A percentile compares a stretch with the other conserved stretches of the same genome.
Conservation (phyloP, 331 rosid genomes). For the Quercus phellos region DNA sequence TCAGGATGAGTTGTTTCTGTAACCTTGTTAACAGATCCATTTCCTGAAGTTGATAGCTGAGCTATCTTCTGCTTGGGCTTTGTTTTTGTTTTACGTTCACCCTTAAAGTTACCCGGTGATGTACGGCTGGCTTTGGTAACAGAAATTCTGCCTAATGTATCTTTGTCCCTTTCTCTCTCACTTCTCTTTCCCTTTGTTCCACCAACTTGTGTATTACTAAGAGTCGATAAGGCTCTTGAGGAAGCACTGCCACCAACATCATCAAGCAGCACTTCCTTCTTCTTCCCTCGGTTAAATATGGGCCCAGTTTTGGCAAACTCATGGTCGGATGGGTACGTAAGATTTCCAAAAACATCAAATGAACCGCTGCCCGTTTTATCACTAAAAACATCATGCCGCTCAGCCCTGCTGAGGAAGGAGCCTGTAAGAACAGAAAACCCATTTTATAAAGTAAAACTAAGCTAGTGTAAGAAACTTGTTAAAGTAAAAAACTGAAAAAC, state of each 20-base stretch:
- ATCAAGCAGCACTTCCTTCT: conserved; percentile 71
- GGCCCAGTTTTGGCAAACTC: conserved; percentile 62
- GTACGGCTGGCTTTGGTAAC: conserved; percentile 48
- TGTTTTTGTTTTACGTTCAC: conserved; percentile 65
- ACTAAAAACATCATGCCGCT: conserved; percentile 24
- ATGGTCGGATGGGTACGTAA: conserved; percentile 39
- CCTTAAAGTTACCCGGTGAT: conserved; percentile 46
- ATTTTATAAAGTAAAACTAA: neutral
- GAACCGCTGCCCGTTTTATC: conserved; percentile 31
- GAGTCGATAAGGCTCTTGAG: conserved; percentile 46
- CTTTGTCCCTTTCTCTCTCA: conserved; percentile 70
- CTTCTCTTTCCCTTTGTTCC: conserved; percentile 77
- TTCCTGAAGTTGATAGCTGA: conserved; percentile 56
- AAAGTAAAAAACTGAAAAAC: neutral
- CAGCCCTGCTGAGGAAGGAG: conserved; percentile 34
- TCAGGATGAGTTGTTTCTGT: conserved; percentile 32
- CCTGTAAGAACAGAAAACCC: conserved; percentile 47
- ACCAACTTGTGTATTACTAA: conserved; percentile 39
- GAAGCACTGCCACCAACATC: conserved; percentile 63
- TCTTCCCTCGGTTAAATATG: conserved; percentile 55
- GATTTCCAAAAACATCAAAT: conserved; percentile 32
- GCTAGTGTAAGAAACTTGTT: neutral
- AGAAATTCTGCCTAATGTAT: conserved; percentile 39
- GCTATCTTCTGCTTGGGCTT: conserved; percentile 71
- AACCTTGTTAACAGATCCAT: conserved; percentile 43